phyloP scores from a whole-genome alignment of 2,329 filamentous ascomycete genomes.

The Talaromyces albobiverticillius region DNA sequence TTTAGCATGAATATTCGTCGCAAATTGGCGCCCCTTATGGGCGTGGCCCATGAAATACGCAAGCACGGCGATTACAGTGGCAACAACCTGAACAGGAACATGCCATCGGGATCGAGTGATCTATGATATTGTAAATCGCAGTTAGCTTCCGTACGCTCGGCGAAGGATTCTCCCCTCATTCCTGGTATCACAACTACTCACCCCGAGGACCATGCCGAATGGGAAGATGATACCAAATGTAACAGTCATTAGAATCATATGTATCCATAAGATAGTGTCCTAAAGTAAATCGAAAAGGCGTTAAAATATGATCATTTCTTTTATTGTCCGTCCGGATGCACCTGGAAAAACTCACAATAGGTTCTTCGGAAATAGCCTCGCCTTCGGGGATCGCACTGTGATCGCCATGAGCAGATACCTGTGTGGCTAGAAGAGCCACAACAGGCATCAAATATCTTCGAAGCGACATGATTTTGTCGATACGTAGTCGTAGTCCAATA shows the following conservation, averaged over 20 bases:
- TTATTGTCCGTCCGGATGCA: not conserved
- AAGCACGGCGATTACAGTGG: constrained; percentile 70
- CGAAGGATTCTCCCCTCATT: no score
- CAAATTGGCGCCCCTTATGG: constrained; percentile 86
- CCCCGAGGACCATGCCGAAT: constrained; percentile 89
- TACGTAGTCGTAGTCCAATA: not conserved
- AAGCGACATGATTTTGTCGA: constrained; percentile 5
- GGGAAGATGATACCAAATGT: constrained; percentile 93
- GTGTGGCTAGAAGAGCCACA: constrained; percentile 27
- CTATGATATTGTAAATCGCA: constrained; percentile 40
- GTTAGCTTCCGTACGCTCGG: not conserved
- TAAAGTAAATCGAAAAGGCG: constrained; percentile 22
- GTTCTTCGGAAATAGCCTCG: constrained; percentile 66
- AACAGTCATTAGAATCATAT: constrained; percentile 83
- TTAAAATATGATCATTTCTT: constrained; percentile 14
- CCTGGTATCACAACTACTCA: constrained; percentile 40
- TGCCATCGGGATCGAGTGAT: constrained; percentile 91
- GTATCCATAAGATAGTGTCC: constrained; percentile 86
- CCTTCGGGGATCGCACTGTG: constrained; percentile 65
- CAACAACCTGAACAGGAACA: constrained; percentile 78
- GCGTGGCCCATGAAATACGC: constrained; percentile 90
- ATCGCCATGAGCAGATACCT: constrained; percentile 49
- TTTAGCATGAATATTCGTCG: constrained; percentile 72
- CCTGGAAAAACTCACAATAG: constrained; percentile 58
- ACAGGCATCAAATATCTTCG: constrained; percentile 17